Conservation (phyloP, 495 filamentous ascomycete species). For the Melanomma pulvis-pyrius region DNA sequence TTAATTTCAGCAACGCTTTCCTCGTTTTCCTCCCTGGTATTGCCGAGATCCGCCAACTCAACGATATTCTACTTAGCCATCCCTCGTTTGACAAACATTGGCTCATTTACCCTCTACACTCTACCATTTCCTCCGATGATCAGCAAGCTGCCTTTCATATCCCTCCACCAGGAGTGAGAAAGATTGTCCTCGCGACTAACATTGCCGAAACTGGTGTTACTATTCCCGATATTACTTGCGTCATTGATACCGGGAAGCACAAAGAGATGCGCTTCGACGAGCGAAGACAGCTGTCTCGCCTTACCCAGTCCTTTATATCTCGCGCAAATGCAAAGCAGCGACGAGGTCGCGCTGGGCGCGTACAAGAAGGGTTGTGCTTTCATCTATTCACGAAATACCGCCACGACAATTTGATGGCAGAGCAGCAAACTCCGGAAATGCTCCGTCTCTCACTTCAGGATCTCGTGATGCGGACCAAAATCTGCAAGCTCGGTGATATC, state of each 20-base stretch:
- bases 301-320: slow-evolving; percentile 92
- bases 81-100: slow-evolving; percentile 68
- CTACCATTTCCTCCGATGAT: slow-evolving; percentile 92
- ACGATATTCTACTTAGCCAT: slow-evolving; percentile 76
- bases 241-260: slow-evolving; percentile 93
- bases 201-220: slow-evolving; percentile 98
- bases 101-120: slow-evolving; percentile 87
- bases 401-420: slow-evolving; percentile 78
- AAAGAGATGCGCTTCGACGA: slow-evolving; percentile 97
- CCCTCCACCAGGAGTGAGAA: slow-evolving; percentile 77
- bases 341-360: slow-evolving; percentile 91
- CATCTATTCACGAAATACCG: slow-evolving; percentile 89
- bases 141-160: slow-evolving; percentile 89
- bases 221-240: slow-evolving; percentile 93
- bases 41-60: slow-evolving; percentile 84
- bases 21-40: slow-evolving; percentile 94
- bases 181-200: slow-evolving; percentile 94
- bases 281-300: slow-evolving; percentile 80
- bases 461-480: slow-evolving; percentile 92
- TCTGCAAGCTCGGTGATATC: slow-evolving; percentile 89
- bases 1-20: slow-evolving; percentile 81
- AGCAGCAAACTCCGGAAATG: slow-evolving; percentile 95
- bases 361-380: slow-evolving; percentile 91
- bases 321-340: slow-evolving; percentile 92
- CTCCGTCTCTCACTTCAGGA: slow-evolving; percentile 92